Base-by-base conservation (phyloP, 1,284 basidiomycete species). In the Apiotrichum gracile region DNA sequence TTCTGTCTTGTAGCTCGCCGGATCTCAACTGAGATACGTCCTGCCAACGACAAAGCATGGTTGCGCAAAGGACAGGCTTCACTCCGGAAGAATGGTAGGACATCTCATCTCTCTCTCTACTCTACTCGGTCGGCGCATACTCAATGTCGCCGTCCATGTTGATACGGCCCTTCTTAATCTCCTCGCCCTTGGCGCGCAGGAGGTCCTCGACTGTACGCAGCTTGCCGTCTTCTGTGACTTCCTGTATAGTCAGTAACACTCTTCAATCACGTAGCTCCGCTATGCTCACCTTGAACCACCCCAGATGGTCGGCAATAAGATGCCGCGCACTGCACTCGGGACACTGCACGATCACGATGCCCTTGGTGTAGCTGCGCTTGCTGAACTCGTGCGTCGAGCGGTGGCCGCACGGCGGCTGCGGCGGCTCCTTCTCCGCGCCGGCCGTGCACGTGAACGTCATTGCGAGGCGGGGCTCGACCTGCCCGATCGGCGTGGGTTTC, bases 321-420 rank as follows among this genome's bases (percentile, higher is more conserved):
- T 91, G 88, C 42, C 88, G 77, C 68, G 90, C 91, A 66, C 88
- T 84, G 75, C 94, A 97, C 17, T 82, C 82, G 1, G 93, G 91
- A 75, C 94, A 97, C 68, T 94, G 83, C 0, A 97, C 83, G 29
- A 98, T 78, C 1, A 97, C 93, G 51, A 97, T 87, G 0, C 94
- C 94, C 44, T 81, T 83, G 65, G 86, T 82, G 73, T 97, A 98
- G 26, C 88, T 83, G 33, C 83, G 80, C 69, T 85, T 87, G 12
- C 87, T 82, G 69, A 97, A 97, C 59, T 89, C 82, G 66, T 97
- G 94, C 12, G 88, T 85, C 10, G 88, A 91, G 3, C 93, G 84
- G 61, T 87, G 84, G 5, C 80, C 80, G 66, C 93, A 97, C 1
- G 80, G 80, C 17, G 79, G 65, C 22, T 53, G 47, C 17, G 79